Evolutionary conservation across 192 early-diverging fungal species (phyloP), one percentile per base, ranked within the genome.

Genomic region (Backusella morwellensis): DNA sequence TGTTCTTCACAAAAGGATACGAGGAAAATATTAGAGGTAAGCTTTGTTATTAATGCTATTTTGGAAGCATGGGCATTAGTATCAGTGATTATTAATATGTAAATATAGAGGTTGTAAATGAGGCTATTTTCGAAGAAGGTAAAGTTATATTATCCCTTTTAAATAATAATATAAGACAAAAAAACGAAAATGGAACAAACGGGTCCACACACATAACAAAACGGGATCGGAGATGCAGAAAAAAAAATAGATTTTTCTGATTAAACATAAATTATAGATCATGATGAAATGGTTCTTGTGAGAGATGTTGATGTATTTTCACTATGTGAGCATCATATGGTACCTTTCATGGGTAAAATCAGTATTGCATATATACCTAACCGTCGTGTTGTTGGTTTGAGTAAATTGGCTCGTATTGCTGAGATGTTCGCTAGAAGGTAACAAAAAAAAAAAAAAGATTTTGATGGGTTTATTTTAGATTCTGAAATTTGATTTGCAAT

Each of bases 281-380:
- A 98, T 81, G 96, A 98, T 70, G 98, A 99, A 79, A 99, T 99
- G 98, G 98, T 99, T 17, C 97, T 99, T 83, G 98, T 99, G 19
- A 95, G 93, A 77, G 91, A 98, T 84, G 97, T 99, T 69, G 94
- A 97, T 75, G 90, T 99, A 6, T 97, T 95, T 80, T 97, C 95
- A 6, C 83, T 99, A 73, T 99, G 98, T 83, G 98, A 99, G 85
- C 98, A 99, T 83, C 98, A 99, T 76, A 88, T 98, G 88, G 97
- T 99, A 0, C 98, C 98, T 34, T 98, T 99, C 78, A 92, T 91
- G 75, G 98, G 98, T 74, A 99, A 97, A 91, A 93, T 99, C 72
- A 90, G 91, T 77, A 99, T 99, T 76, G 98, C 94, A 8, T 99
- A 99, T 84, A 95, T 99, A 73, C 96, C 98, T 15, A 95, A 97